A percentile compares a stretch with the other conserved stretches of the same genome.
These are phyloP conservation scores for Suillus discolor DNA, from an alignment of 768 basidiomycete genomes.

Conservation along the genomic window DNA sequence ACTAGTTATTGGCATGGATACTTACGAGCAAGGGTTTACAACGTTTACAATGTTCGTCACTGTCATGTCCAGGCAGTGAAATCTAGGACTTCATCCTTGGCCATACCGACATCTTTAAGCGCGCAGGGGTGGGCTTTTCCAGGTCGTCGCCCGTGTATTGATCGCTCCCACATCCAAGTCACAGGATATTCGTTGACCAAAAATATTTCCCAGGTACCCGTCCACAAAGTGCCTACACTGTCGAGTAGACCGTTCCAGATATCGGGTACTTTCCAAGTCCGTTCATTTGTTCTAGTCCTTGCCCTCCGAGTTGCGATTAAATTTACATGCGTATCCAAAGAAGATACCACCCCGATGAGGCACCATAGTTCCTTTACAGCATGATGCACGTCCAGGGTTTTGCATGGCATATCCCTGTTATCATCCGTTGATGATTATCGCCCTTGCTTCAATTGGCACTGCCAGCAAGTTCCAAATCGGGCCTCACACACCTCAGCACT, in stretches of 20 bases:
- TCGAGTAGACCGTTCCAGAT: background rate
- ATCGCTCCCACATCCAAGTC: background rate
- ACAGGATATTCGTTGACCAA: background rate
- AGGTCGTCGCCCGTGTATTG: background rate
- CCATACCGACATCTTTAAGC: no score
- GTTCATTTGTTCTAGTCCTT: background rate
- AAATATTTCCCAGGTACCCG: constrained; percentile 1
- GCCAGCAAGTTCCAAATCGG: background rate
- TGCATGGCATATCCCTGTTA: background rate
- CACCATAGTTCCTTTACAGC: background rate
- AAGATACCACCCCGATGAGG: constrained; percentile 3
- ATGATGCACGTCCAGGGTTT: background rate
- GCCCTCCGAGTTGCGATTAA: background rate
- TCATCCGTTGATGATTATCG: background rate
- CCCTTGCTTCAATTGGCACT: background rate
- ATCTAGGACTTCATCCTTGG: no score
- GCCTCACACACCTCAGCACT: background rate
- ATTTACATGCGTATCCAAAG: background rate
- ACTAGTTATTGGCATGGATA: no score
- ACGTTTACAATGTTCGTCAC: no score
- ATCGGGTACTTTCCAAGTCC: background rate
- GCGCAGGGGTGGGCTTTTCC: background rate
- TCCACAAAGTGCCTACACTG: background rate
- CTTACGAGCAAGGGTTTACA: no score
- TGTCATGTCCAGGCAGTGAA: no score